Evolutionary conservation across 495 filamentous ascomycete species (phyloP), one percentile per base, ranked within the genome.

Genomic region (Chaetomium fimeti): DNA sequence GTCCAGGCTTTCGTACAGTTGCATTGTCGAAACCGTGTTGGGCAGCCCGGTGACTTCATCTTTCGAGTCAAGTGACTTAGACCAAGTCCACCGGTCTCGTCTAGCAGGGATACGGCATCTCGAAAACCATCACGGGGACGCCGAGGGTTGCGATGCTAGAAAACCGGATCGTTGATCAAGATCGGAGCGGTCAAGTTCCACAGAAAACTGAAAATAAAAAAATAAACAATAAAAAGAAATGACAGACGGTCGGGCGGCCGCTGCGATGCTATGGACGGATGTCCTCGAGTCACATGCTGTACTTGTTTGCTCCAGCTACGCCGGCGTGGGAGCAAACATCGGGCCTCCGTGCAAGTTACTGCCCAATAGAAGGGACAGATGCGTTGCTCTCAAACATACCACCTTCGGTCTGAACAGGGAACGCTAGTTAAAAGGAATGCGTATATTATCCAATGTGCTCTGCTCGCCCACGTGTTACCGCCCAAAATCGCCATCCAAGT

Each of bases 401-500:
- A 11, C 32, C 8, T 1, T 11, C 32, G 12, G 32, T 36, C 32
- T 36, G 32, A 55, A 22, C 27, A 55, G 13, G 18, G 32, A 36
- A 36, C 12, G 32, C 32, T 9, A 11, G 32, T 36, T 36, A 7
- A 32, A 55, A 55, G 28, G 52, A 36, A 36, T 32, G 49, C 38
- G 48, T 55, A 28, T 62, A 55, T 27, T 62, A 54, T 55, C 38
- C 48, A 62, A 43, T 32, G 24, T 27, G 47, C 32, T 42, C 36
- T 57, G 36, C 60, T 62, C 38, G 36, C 49, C 51, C 60, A 47
- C 60, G 38, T 29, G 20, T n/a, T 18, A 20, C 43, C 36, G 20
- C 42, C 29, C 32, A 22, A 20, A 45, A 62, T 18, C 36, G 32
- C 60, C 16, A 49, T 49, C 45, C 45, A 6, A n/a, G 12, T 28